Evolutionary conservation across 2,329 filamentous ascomycete genomes (phyloP).

Genomic region (Emergomyces orientalis): DNA sequence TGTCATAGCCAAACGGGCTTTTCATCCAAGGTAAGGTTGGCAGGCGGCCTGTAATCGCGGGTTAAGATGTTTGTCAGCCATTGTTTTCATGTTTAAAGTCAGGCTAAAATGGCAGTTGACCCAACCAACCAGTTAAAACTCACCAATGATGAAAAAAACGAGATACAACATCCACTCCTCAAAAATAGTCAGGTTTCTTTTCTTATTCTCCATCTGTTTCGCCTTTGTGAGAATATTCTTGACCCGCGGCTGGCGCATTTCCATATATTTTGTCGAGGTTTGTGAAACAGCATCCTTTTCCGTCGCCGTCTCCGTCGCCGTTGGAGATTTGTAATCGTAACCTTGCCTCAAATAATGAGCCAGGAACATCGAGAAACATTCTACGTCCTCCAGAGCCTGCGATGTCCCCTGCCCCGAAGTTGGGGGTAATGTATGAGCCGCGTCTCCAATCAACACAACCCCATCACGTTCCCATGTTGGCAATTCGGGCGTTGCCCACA

Average conservation of each 20-base stretch:
- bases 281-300: constrained; percentile 20
- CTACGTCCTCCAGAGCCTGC: constrained; percentile 49
- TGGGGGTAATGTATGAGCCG: constrained; percentile 48
- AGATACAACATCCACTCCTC: constrained; percentile 33
- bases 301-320: constrained; percentile 4
- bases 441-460: constrained; percentile 48
- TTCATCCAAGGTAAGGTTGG: constrained; percentile 14
- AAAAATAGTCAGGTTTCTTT: constrained; percentile 26
- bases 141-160: constrained; percentile 30
- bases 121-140: constrained; percentile 9
- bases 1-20: constrained; percentile 11
- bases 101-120: background rate
- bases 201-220: constrained; percentile 27
- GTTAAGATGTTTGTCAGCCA: background rate
- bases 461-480: constrained; percentile 41
- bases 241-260: constrained; percentile 29
- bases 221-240: constrained; percentile 26
- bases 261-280: constrained; percentile 27
- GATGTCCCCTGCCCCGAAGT: constrained; percentile 47
- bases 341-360: constrained; percentile 21
- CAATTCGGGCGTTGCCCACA: constrained; percentile 41
- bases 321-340: constrained; percentile 9
- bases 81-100: background rate
- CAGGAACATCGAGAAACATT: constrained; percentile 39
- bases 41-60: constrained; percentile 8